Evolutionary conservation across 2,329 filamentous ascomycete genomes (phyloP), one percentile per base, ranked within the genome.

Genomic region (Chrysoporthe deuterocubensis): DNA sequence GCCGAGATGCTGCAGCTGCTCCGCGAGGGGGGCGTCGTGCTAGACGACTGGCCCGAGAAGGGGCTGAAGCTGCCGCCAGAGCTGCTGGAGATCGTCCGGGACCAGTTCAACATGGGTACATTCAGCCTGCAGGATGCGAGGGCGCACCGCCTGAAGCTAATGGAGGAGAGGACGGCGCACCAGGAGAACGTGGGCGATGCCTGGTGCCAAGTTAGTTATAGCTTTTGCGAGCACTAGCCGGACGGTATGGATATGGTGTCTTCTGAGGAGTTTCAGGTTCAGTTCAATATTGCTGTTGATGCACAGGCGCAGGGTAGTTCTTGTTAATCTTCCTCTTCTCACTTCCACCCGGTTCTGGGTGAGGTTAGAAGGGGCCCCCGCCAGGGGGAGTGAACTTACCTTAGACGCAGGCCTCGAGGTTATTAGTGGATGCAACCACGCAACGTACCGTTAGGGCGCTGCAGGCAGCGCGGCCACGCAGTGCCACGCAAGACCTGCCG

Each of bases 121-220:
- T 66, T 73, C 60, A 70, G 62, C 59, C 58, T 34, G 2, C 54
- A 68, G 40, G 66, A 72, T 26, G 73, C 71, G 8, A 64, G 56
- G 54, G 26, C 62, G 48, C 67, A 71, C 59, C 64, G 68, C 5
- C 32, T 71, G 3, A 46, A 69, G 60, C 54, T 73, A n/a, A 71
- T 71, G 67, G 64, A 70, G 3, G 69, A 71, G 43, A 64, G 66
- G 54, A 34, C 21, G 26, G 5, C 32, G 40, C 4, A 14, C 16
- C 60, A 42, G 6, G n/a, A 9, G 11, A 1, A 16, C 9, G 56
- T 18, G 4, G 8, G 18, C 5, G 2, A 7, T 13, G 21, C 3
- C 4, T 57, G 64, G 52, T 2, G n/a, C 4, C 6, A 13, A 11
- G 34, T 34, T 44, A 14, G 1, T 6, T 68, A 62, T 26, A 58